phyloP scores from a whole-genome alignment of 2,329 filamentous ascomycete genomes.

The Claviceps humidiphila region DNA sequence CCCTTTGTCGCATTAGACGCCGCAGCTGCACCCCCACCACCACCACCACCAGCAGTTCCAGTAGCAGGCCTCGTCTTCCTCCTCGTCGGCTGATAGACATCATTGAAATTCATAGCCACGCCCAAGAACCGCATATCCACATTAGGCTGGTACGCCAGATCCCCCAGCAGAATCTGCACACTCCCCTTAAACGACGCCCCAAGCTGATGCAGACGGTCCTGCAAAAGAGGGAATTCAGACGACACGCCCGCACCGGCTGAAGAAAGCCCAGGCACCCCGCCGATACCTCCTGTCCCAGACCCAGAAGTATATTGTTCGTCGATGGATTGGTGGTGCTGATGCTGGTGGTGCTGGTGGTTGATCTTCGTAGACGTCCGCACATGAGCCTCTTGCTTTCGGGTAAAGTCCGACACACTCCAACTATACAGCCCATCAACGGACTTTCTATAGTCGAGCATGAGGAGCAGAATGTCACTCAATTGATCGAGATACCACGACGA shows the following conservation, averaged over 20 bases:
- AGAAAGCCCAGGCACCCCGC: neutral
- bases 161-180: constrained; percentile 72
- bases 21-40: too few species aligned
- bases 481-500: constrained; percentile 78
- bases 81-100: constrained; percentile 72
- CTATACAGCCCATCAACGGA: constrained; percentile 88
- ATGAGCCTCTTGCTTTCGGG: constrained; percentile 71
- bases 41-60: constrained; percentile 5
- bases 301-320: constrained; percentile 13
- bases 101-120: constrained; percentile 98
- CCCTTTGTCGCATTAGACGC: too few species aligned
- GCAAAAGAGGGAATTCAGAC: constrained; percentile 58
- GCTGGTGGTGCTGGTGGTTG: constrained; percentile 2
- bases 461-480: constrained; percentile 80
- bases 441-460: constrained; percentile 89
- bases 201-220: constrained; percentile 58
- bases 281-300: constrained; percentile 21
- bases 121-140: constrained; percentile 91
- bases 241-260: constrained; percentile 31
- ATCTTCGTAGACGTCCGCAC: constrained; percentile 53
- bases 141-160: constrained; percentile 85
- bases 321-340: neutral
- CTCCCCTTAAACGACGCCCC: constrained; percentile 63
- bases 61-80: constrained; percentile 37
- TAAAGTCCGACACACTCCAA: constrained; percentile 91